Conservation (phyloP, 225 moss, liverwort and hornwort genomes). For the Physcomitrellopsis africana region DNA sequence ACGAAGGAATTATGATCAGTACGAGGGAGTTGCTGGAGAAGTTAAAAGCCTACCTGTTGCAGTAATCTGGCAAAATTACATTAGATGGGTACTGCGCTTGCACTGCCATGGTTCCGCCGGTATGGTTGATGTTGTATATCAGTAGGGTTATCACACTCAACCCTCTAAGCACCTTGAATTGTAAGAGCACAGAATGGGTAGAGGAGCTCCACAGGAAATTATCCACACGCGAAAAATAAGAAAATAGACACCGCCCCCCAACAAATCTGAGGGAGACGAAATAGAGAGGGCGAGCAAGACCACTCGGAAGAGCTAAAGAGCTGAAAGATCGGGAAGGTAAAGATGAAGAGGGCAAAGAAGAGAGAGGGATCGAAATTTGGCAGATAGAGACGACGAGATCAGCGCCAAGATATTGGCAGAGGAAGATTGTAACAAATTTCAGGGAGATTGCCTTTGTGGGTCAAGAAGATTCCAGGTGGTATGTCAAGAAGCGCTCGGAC, state of each 20-base stretch:
- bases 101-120: slow-evolving; percentile 24
- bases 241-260: not conserved
- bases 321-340: not conserved
- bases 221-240: not conserved
- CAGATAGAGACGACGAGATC: not conserved
- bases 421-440: not conserved
- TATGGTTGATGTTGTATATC: not conserved
- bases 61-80: slow-evolving; percentile 32
- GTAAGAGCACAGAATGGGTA: not conserved
- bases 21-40: not conserved
- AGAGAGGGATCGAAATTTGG: not conserved
- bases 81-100: slow-evolving; percentile 37
- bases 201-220: not conserved
- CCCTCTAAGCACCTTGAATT: not conserved
- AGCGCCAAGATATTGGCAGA: not conserved
- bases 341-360: not conserved
- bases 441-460: not conserved
- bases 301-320: not conserved
- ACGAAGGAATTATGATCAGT: not conserved
- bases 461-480: not conserved
- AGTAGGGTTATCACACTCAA: not conserved
- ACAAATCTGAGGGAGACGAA: not conserved
- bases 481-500: not conserved
- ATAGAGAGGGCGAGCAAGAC: not conserved
- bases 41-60: slow-evolving; percentile 22